Evolutionary conservation across 805 yeast genomes (phyloP).

Genomic region (Zygotorulaspora danielsina): DNA sequence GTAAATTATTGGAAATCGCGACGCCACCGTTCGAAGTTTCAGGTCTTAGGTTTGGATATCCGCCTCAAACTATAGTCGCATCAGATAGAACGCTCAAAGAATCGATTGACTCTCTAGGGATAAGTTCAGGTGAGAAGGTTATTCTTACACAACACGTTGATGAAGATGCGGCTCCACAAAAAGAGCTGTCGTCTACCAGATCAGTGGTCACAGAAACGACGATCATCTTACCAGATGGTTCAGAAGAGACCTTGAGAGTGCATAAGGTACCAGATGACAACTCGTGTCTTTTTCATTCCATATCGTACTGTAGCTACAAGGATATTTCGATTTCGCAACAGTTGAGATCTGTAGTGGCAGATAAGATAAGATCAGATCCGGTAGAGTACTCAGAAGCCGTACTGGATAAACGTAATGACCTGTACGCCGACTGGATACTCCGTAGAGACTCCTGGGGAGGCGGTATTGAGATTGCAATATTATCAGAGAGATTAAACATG

Average conservation of each 20-base stretch:
- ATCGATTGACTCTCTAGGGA: constrained; percentile 41
- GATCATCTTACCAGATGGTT: constrained; percentile 15
- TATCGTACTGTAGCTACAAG: constrained; percentile 48
- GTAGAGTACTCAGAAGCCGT: constrained; percentile 51
- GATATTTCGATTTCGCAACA: constrained; percentile 43
- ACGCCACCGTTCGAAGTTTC: constrained; percentile 2
- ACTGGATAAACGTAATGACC: constrained; percentile 39
- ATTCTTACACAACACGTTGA: constrained; percentile 17
- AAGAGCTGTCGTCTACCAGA: neutral
- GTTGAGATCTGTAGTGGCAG: constrained; percentile 50
- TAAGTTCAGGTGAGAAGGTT: constrained; percentile 58
- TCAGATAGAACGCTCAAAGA: constrained; percentile 14
- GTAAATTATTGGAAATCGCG: constrained; percentile 32
- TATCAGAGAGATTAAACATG: constrained; percentile 49
- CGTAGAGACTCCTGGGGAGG: constrained; percentile 74
- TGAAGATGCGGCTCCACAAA: constrained; percentile 8
- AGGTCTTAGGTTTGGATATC: constrained; percentile 52
- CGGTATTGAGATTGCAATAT: constrained; percentile 66
- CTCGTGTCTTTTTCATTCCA: constrained; percentile 68
- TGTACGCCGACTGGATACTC: constrained; percentile 59
- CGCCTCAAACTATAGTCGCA: constrained; percentile 47
- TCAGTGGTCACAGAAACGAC: constrained; percentile 4
- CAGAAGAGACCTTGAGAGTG: constrained; percentile 40
- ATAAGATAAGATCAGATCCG: constrained; percentile 41
- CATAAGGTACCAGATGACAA: constrained; percentile 71